Evolutionary conservation across 164 flowering plant genomes (phyloP), one percentile per base, ranked within the genome.

Genomic region (Chimonanthus salicifolius): DNA sequence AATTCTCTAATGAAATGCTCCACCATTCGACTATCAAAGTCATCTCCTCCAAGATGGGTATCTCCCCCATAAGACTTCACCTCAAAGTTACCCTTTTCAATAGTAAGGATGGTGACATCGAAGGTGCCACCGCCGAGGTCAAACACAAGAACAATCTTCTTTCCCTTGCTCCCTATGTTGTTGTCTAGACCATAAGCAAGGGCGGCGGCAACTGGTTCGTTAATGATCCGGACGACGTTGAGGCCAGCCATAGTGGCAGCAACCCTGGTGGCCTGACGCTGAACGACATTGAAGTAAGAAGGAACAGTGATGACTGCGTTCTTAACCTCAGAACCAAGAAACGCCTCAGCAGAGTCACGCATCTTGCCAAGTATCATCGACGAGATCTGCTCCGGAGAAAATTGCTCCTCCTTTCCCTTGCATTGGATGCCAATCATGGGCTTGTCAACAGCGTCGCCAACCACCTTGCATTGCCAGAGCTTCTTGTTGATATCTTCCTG

Each of bases 201-300:
- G 67, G 67, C 67, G 18, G 67, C 67, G 18, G 45, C 45, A 64
- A 1, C 33, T 33, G 33, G 33, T 33, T 33, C 33, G 33, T 33
- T 33, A 33, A 33, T 33, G 33, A 33, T 64, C 15, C 67, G 7
- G 20, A 64, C 18, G 67, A 64, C 67, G 9, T 64, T 64, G 45
- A 64, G 67, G 21, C 67, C 67, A 13, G 67, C 67, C 7, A 64
- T 64, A 10, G 18, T 21, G 18, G 10, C 67, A 18, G 33, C 33
- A 33, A 33, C 33, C 33, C 33, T 33, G 33, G 33, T 33, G 33
- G 33, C 33, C 33, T 33, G 45, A 71, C 88, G 87, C 75, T 87
- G 90, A 6, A 88, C 85, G 60, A 85, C 88, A 18, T 87, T 87
- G 82, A 87, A 87, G 80, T 87, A 84, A 0, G 90, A 88, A 51